Conservation (phyloP, 257 asterid genomes). For the Nicotiana attenuata region DNA sequence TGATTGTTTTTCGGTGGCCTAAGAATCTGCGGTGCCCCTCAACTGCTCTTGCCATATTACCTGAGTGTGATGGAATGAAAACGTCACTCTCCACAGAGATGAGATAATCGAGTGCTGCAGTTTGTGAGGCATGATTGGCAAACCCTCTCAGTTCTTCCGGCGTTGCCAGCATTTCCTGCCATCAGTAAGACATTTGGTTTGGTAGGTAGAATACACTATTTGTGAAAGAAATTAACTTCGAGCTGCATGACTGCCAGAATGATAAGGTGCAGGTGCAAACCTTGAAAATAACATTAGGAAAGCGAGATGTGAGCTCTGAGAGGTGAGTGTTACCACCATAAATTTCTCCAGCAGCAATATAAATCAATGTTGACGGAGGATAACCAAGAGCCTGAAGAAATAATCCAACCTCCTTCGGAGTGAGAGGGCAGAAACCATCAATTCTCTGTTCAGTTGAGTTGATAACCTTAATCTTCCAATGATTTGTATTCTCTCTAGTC, state of each 20-base stretch:
- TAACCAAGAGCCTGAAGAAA: slow-evolving; percentile 88
- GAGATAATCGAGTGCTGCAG: slow-evolving; percentile 90
- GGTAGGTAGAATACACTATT: not conserved
- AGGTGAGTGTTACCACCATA: slow-evolving; percentile 80
- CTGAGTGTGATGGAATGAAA: slow-evolving; percentile 84
- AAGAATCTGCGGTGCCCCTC: slow-evolving; percentile 94
- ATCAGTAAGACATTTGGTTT: slow-evolving; percentile 23
- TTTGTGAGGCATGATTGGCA: slow-evolving; percentile 73
- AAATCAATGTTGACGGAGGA: slow-evolving; percentile 67
- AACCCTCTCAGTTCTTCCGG: slow-evolving; percentile 54
- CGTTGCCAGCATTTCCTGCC: slow-evolving; percentile 87
- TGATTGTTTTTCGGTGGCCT: slow-evolving; percentile 73
- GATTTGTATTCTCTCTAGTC: slow-evolving; percentile 72
- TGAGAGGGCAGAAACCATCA: slow-evolving; percentile 85
- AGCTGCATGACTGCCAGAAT: not conserved
- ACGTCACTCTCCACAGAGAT: slow-evolving; percentile 79
- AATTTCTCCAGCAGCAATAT: slow-evolving; percentile 93
- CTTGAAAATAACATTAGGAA: slow-evolving; percentile 74
- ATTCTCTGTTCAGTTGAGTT: slow-evolving; percentile 83
- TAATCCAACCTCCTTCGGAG: slow-evolving; percentile 91
- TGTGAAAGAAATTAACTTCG: not conserved
- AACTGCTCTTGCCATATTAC: slow-evolving; percentile 92
- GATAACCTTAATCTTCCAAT: slow-evolving; percentile 84
- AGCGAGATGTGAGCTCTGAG: slow-evolving; percentile 73
- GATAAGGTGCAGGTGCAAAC: slow-evolving; percentile 24